Conservation (phyloP, 345 rosid species). For the Moricandia moricandioides region DNA sequence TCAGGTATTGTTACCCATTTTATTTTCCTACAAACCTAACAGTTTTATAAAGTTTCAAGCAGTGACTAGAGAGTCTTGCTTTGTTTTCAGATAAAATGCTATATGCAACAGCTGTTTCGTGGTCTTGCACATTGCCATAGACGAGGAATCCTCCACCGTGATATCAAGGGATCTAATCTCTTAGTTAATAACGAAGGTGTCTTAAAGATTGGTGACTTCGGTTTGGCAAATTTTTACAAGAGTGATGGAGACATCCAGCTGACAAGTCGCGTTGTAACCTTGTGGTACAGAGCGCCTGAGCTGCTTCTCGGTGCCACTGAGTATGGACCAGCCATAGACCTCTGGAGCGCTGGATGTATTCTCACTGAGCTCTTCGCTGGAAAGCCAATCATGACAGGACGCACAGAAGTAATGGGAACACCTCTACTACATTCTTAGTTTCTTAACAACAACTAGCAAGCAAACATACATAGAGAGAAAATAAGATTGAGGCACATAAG, state of each 20-base stretch:
- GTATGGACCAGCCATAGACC: constrained; percentile 81
- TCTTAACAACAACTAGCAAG: background rate
- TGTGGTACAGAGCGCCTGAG: constrained; percentile 95
- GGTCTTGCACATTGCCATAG: constrained; percentile 89
- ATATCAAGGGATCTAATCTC: constrained; percentile 76
- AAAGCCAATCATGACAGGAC: constrained; percentile 85
- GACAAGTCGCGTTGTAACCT: constrained; percentile 82
- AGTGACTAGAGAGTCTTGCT: no score
- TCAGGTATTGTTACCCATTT: constrained; percentile 55
- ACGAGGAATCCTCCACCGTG: constrained; percentile 76
- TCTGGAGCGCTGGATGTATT: constrained; percentile 90
- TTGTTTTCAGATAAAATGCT: constrained; percentile 61
- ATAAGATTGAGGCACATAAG: no score
- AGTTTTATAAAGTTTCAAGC: no score
- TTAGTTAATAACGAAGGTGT: constrained; percentile 63
- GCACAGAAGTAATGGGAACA: constrained; percentile 59
- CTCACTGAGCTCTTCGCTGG: constrained; percentile 76
- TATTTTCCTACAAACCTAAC: background rate
- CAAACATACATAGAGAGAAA: no score
- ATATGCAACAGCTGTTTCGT: constrained; percentile 74
- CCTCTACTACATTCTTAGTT: background rate
- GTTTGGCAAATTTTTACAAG: constrained; percentile 61
- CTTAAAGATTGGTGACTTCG: constrained; percentile 84
- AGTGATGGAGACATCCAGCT: constrained; percentile 56
- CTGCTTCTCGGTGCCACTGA: constrained; percentile 68